Conservation (phyloP, 495 filamentous ascomycete genomes). For the Terfezia boudieri region DNA sequence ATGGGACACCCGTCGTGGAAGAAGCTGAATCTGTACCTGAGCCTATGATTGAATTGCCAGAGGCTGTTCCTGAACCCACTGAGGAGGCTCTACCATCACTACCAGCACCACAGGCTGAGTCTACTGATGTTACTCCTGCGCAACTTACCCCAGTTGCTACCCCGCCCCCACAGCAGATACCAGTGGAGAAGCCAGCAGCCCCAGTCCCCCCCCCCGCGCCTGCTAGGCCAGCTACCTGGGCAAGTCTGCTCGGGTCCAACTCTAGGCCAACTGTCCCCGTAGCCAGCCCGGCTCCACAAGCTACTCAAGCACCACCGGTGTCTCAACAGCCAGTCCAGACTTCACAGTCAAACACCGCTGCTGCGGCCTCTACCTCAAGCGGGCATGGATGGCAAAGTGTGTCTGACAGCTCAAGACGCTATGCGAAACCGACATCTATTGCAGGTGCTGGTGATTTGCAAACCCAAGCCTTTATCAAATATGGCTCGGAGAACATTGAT, state of each 20-base stretch:
- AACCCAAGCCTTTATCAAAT: slow-evolving; percentile 75
- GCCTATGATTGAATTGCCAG: slow-evolving; percentile 22
- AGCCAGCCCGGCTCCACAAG: slow-evolving; percentile 22
- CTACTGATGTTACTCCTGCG: neutral
- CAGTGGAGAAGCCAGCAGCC: slow-evolving; percentile 35
- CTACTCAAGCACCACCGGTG: slow-evolving; percentile 22
- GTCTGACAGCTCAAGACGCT: slow-evolving; percentile 12
- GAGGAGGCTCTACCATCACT: slow-evolving; percentile 19
- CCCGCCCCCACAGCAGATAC: slow-evolving; percentile 6
- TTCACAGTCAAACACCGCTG: slow-evolving; percentile 19
- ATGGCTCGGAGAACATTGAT: slow-evolving; percentile 67
- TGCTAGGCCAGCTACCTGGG: slow-evolving; percentile 67
- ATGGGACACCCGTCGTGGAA: slow-evolving; percentile 18
- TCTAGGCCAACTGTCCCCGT: slow-evolving; percentile 22
- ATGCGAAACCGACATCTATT: slow-evolving; percentile 15
- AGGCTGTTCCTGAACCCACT: slow-evolving; percentile 23
- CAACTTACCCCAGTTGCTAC: neutral
- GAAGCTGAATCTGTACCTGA: slow-evolving; percentile 28
- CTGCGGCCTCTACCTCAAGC: slow-evolving; percentile 15
- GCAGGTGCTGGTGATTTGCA: slow-evolving; percentile 24
- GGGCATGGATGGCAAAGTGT: slow-evolving; percentile 12
- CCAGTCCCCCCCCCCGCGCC: slow-evolving; percentile 25
- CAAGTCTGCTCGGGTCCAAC: slow-evolving; percentile 44
- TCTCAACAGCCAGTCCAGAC: slow-evolving; percentile 11
- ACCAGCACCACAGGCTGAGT: slow-evolving; percentile 16